Base-by-base conservation (phyloP, 495 filamentous ascomycete species). In the Margaritispora aquatica region DNA sequence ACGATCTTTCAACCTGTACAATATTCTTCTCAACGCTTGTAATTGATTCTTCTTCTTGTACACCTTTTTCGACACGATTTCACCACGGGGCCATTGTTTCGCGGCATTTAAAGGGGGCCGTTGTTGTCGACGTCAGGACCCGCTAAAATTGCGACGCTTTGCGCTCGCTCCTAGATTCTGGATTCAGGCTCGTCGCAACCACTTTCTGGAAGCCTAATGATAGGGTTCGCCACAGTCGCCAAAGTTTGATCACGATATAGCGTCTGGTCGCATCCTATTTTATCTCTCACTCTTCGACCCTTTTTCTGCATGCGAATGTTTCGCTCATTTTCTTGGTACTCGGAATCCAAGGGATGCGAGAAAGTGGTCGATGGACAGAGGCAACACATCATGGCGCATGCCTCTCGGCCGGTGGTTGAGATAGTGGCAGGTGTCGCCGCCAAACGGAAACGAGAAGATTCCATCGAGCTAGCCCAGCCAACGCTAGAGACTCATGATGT, bases 321-420 rank as follows among this genome's bases (percentile, higher is more conserved):
- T 71, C 73, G 77, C 53, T 69, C 80, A 60, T 69, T 79, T 31
- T 74, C 80, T 63, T 83, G 80, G 81, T 74, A 75, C 65, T 75
- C 79, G 63, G 71, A 77, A 67, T 76, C 79, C 63, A 75, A 78
- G 74, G 78, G 74, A 64, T 55, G 57, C 41, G 77, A 83, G 63
- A 80, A 79, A 67, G 71, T 77, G 61, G 71, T 75, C 65, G 63
- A 73, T 61, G 79, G 66, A 60, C 26, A 51, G 46, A 34, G 34
- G 38, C 58, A 63, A 19, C 21, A 47, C 38, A 60, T 58, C 29
- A 66, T 69, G 61, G 63, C 64, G 34, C 20, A 60, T 52, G 56
- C 61, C 58, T 54, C 55, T 13, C 52, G 52, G 17, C 73, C 77
- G 10, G 69, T 70, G 54, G 65, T 75, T 27, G 74, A 76, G 51